Evolutionary conservation across 441 rosid genomes (phyloP).

Genomic region (Cnidoscolus chayamansa): DNA sequence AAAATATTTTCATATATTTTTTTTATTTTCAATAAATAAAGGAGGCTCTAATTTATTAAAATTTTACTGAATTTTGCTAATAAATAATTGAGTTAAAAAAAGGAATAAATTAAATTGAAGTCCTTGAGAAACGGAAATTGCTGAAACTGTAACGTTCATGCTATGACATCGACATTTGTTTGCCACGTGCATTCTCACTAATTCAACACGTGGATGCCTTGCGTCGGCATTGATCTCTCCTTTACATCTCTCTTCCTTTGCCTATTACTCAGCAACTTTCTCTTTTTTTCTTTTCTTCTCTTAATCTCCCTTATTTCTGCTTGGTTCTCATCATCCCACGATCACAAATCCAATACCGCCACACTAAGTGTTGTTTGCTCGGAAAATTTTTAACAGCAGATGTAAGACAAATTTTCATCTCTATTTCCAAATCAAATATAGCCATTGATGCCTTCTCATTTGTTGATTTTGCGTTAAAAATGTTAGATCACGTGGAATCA

Average conservation of each 20-base stretch:
- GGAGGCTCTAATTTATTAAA: no score
- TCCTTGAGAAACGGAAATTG: background rate
- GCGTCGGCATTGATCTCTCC: no score
- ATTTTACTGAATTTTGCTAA: no score
- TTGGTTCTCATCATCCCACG: background rate
- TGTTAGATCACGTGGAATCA: constrained; percentile 3
- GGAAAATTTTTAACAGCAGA: background rate
- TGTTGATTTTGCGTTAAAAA: background rate
- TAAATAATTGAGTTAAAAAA: no score
- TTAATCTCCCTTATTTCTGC: background rate
- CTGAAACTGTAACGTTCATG: background rate
- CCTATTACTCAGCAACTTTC: background rate
- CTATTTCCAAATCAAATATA: constrained; percentile 5
- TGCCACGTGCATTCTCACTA: background rate
- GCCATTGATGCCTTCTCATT: background rate
- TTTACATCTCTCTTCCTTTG: background rate
- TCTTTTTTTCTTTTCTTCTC: background rate
- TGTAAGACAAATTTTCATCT: constrained; percentile 8
- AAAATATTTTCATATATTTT: no score
- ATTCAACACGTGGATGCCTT: background rate
- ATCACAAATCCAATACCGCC: background rate
- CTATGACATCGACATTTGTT: background rate
- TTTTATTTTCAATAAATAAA: no score
- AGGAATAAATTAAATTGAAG: no score
- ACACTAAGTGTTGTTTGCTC: background rate